Evolutionary conservation across 75 land plant genomes (phyloP), one percentile per base, ranked within the genome.

Genomic region (Picea glauca): DNA sequence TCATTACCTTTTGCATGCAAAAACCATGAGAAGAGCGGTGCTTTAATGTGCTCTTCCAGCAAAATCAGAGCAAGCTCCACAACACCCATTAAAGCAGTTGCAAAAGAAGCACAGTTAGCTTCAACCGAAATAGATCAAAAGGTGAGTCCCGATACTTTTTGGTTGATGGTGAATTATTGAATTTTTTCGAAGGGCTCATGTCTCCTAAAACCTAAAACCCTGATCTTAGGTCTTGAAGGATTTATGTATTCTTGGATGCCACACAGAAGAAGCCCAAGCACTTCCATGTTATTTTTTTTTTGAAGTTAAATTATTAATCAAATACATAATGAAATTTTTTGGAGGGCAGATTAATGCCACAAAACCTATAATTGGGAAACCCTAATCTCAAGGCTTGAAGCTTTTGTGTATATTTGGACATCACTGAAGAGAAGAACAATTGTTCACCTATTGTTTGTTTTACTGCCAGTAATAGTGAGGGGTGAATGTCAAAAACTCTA

Each of bases 41-140:
- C 54, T 4, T 43, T 70, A 20, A 43, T 70, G n/a, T 43, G 74
- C 3, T 70, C 54, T 12, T 40, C 15, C 21, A 43, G 74, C 23
- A 70, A 40, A 38, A 20, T 43, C 56, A 70, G 23, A 40, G n/a
- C 50, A 13, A 43, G 40, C 13, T 70, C 23, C n/a, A 13, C 13
- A 20, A 5, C 74, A 40, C n/a, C 74, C 3, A n/a, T 70, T 46
- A 43, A 38, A 70, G 74, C 54, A 1, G 43, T 70, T 40, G 56
- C 74, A 70, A 70, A 70, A 70, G 74, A 70, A n/a, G 74, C 50
- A 8, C 74, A 70, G 3, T n/a, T 70, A 13, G 56, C 23, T 70
- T 70, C 74, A 40, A 46, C 54, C 3, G 74, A 70, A 40, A 20
- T n/a, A 8, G 74, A 70, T 70, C 74, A 40, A 40, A 43, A 43